Evolutionary conservation across 2,329 filamentous ascomycete genomes (phyloP), one percentile per base, ranked within the genome.

Genomic region (Phyllosticta paracitricarpa): DNA sequence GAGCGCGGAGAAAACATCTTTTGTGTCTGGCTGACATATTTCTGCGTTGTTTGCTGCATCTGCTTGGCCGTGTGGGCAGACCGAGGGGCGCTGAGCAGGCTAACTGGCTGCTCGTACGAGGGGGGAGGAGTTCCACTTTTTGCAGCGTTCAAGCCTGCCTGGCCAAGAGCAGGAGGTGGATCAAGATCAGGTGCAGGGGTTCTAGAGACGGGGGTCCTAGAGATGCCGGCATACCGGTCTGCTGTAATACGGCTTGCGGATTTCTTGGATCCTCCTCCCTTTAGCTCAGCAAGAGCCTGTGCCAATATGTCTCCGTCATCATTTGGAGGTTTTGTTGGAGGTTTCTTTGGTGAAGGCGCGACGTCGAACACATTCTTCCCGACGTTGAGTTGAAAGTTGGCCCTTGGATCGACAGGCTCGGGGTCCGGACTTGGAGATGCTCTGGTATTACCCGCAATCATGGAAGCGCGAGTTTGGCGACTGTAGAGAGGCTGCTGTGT

Each of bases 311-410:
- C 94, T 17, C 82, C 75, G 25, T 91, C 87, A 28, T 89, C 86
- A 56, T 67, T 67, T 25, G 66, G 62, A 81, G 82, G 73, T 48
- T 48, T 48, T n/a, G 40, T n/a, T 1, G 40, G 40, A n/a, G 40
- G 4, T 51, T 72, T 72, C 28, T 68, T 66, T 63, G 93, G 89
- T 0, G 90, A 87, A 8, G 88, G 88, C 12, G 89, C 88, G 9
- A 99, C 93, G 61, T 96, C 87, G 69, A 99, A 96, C 10, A 99
- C 91, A 68, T 99, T 99, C 68, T 95, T 91, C 7, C 94, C 94
- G 60, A 99, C 84, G 68, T 97, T 97, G 28, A 99, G 81, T 64
- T 96, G 93, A 68, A 97, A 86, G 72, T 89, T 96, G 51, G 93
- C 91, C 64, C 94, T 87, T 61, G 93, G 92, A 70, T 97, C 94